phyloP scores from a whole-genome alignment of 1,139 yeast genomes.

The Debaryomyces subglobosus region DNA sequence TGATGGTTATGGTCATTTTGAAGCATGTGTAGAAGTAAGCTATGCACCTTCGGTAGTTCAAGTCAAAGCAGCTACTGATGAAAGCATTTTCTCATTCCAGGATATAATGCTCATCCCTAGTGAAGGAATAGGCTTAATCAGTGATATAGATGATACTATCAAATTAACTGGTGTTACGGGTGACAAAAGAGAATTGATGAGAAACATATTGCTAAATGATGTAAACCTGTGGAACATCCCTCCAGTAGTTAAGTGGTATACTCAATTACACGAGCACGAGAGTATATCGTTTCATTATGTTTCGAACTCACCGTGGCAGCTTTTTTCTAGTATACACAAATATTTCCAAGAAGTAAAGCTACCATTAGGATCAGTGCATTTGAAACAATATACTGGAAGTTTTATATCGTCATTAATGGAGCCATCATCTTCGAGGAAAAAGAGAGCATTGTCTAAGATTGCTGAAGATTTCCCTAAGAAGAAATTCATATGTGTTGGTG shows the following conservation, averaged over 20 bases:
- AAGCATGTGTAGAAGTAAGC: constrained; percentile 47
- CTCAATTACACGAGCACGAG: constrained; percentile 33
- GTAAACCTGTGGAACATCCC: constrained; percentile 69
- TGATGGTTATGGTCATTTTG: constrained; percentile 64
- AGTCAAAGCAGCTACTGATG: constrained; percentile 44
- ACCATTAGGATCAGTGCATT: constrained; percentile 79
- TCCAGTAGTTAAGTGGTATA: constrained; percentile 74
- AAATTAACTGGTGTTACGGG: constrained; percentile 89
- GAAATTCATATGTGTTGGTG: constrained; percentile 84
- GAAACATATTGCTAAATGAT: constrained; percentile 72
- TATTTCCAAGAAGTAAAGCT: constrained; percentile 59
- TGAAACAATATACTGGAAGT: constrained; percentile 86
- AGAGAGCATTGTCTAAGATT: constrained; percentile 63
- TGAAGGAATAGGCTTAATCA: constrained; percentile 71
- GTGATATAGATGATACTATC: constrained; percentile 95
- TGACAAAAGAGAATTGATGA: constrained; percentile 78
- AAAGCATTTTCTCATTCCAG: constrained; percentile 48
- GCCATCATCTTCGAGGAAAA: constrained; percentile 83
- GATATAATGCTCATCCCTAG: constrained; percentile 46
- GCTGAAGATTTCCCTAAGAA: constrained; percentile 75
- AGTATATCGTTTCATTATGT: constrained; percentile 81
- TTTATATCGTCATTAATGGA: constrained; percentile 79
- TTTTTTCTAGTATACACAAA: constrained; percentile 64
- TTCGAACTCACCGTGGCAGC: constrained; percentile 93
- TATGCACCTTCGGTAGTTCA: constrained; percentile 59